Evolutionary conservation across 148 eudicot species (phyloP), one percentile per base, ranked within the genome.

Genomic region (Arctostaphylos glauca): DNA sequence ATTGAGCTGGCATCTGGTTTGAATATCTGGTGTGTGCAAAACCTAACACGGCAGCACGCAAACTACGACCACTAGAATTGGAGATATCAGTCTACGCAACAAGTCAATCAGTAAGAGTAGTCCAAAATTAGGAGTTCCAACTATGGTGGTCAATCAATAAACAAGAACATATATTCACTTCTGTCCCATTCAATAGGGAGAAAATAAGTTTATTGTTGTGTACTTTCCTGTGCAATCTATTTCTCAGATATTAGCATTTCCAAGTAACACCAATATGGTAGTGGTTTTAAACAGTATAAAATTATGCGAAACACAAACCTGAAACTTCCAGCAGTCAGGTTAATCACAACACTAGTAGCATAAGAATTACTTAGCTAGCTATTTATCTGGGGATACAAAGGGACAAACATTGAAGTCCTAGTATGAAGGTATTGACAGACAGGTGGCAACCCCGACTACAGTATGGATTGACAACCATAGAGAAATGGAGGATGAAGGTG

Each of bases 341-440:
- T 21, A 48, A 18, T 31, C 47, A 31, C 13, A 2, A 74, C 7
- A 56, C 47, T 38, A 25, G 80, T 64, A 77, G 41, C 41, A 38
- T 48, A 74, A 77, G 64, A 21, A 31, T 46, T 49, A 56, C 46
- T 77, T 55, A 3, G 80, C 12, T 48, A 19, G 25, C 25, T 77
- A 21, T 77, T 62, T 13, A 18, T 25, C 52, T 31, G 18, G 46
- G 56, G 48, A 31, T 44, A 60, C 71, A 58, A 46, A 59, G 72
- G 52, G 49, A 79, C 70, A 78, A 79, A 59, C 25, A 15, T 62
- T 62, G 23, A 74, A 82, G 56, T 68, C 15, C 60, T 70, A 38
- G 25, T 25, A 49, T 68, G 67, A 23, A 41, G 83, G 16, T n/a
- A 43, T 5, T 68, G 76, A 38, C n/a, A 31, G 60, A 16, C 10